A percentile compares a stretch with the other conserved stretches of the same genome.
phyloP scores from a whole-genome alignment of 2,329 filamentous ascomycete species.

The Colletotrichum destructivum region DNA sequence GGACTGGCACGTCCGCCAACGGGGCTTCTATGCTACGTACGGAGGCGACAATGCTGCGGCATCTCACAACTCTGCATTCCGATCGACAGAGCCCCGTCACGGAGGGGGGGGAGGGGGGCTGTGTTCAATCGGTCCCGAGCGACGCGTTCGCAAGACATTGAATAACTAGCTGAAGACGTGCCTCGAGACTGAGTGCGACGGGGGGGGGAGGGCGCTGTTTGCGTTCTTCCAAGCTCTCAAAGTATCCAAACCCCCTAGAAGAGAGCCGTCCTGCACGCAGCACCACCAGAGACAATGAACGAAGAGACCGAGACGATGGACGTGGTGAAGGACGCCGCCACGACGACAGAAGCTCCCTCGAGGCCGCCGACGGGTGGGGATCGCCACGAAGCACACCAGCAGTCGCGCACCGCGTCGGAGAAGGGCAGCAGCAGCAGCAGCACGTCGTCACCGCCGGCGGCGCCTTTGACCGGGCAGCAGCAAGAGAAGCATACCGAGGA shows the following conservation, averaged over 20 bases:
- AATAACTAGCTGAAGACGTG: not conserved
- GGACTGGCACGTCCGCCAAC: conserved; percentile 34
- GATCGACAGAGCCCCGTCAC: not conserved
- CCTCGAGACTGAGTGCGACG: not conserved
- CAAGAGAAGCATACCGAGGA: not conserved
- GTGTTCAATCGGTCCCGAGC: not conserved
- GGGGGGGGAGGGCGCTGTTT: too few relatives aligned
- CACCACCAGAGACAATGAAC: not conserved
- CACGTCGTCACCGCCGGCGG: not conserved
- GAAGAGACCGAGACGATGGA: not conserved
- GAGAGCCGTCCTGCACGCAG: not conserved
- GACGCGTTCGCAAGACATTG: not conserved
- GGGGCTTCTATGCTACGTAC: not conserved
- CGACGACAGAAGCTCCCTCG: not conserved
- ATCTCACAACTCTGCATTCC: conserved; percentile 1
- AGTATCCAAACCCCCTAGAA: too few relatives aligned
- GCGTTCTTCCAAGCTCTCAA: not conserved
- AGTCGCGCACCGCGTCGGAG: conserved; percentile 3
- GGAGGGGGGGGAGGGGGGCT: not conserved
- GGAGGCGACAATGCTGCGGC: not conserved
- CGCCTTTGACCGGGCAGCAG: not conserved
- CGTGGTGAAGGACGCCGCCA: not conserved
- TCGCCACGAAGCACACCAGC: not conserved
- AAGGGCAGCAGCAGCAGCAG: not conserved
- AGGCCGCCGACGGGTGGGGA: conserved; percentile 1